These are phyloP conservation scores for Mesembryanthemum crystallinum DNA, from an alignment of 148 eudicot species.

Conservation along the genomic window DNA sequence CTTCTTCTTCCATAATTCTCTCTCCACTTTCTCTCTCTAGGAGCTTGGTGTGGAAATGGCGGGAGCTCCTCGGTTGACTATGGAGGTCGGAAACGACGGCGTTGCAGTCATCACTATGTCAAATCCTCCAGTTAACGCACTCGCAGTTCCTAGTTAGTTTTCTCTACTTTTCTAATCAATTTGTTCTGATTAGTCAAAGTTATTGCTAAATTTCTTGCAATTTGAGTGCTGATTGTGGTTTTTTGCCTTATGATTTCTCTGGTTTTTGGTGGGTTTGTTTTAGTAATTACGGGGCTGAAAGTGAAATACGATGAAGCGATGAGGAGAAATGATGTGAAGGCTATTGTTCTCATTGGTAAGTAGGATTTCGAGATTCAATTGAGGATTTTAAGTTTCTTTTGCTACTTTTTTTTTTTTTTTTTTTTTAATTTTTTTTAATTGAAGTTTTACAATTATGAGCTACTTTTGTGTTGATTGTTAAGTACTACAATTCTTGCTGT, in stretches of 20 bases:
- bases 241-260: background rate
- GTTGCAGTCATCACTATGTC: conserved; percentile 71
- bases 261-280: conserved; percentile 16
- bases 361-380: background rate
- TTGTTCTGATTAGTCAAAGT: background rate
- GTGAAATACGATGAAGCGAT: conserved; percentile 62
- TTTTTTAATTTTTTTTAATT: background rate
- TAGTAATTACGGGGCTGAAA: conserved; percentile 65
- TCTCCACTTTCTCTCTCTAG: background rate
- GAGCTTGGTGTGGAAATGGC: conserved; percentile 33
- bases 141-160: conserved; percentile 42
- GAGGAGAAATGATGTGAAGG: conserved; percentile 79
- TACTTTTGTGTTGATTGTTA: background rate
- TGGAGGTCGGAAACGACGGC: conserved; percentile 77
- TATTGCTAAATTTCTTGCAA: background rate
- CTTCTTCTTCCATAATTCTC: background rate
- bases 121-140: conserved; percentile 83
- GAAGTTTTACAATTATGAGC: background rate
- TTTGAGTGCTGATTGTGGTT: conserved; percentile 5
- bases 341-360: conserved; percentile 72
- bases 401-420: background rate
- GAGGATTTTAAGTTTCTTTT: background rate
- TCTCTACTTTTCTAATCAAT: background rate
- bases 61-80: conserved; percentile 39
- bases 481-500: background rate